Conservation (phyloP, 1,139 yeast genomes). For the Geotrichum australiense region DNA sequence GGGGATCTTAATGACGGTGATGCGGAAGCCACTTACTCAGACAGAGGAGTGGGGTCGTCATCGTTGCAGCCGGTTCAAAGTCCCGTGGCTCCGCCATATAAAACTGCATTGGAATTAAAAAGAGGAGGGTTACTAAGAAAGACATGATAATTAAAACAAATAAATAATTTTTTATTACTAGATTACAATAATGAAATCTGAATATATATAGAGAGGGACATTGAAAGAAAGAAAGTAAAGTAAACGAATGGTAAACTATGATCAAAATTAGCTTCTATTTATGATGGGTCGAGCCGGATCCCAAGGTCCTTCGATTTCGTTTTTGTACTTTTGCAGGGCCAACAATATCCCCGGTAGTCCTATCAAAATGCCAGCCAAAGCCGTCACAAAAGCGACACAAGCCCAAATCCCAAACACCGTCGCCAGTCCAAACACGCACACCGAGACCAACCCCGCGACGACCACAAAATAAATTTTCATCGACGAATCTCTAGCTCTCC, state of each 20-base stretch:
- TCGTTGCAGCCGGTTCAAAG: constrained; percentile 84
- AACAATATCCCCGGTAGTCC: constrained; percentile 66
- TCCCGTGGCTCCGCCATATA: constrained; percentile 96
- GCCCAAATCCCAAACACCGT: constrained; percentile 40
- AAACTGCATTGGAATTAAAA: constrained; percentile 80
- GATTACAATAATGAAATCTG: no score
- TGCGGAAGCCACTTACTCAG: constrained; percentile 90
- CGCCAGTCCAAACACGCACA: constrained; percentile 32
- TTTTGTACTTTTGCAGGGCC: constrained; percentile 69
- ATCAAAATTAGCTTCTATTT: no score
- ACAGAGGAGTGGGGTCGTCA: constrained; percentile 33
- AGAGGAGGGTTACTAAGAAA: constrained; percentile 54
- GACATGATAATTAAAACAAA: no score
- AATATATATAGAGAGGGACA: no score
- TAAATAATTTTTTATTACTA: no score
- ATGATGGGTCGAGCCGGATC: constrained; percentile 69
- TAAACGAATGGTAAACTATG: no score
- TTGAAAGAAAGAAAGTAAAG: no score
- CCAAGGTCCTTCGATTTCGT: constrained; percentile 92
- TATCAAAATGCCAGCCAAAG: constrained; percentile 45
- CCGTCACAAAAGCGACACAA: constrained; percentile 44
- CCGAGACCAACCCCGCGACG: constrained; percentile 22
- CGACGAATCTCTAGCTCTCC: constrained; percentile 31
- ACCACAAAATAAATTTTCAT: constrained; percentile 25
- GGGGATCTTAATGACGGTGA: constrained; percentile 85